Conservation (phyloP, 2,329 filamentous ascomycete genomes). For the Calonectria multiphialidica region DNA sequence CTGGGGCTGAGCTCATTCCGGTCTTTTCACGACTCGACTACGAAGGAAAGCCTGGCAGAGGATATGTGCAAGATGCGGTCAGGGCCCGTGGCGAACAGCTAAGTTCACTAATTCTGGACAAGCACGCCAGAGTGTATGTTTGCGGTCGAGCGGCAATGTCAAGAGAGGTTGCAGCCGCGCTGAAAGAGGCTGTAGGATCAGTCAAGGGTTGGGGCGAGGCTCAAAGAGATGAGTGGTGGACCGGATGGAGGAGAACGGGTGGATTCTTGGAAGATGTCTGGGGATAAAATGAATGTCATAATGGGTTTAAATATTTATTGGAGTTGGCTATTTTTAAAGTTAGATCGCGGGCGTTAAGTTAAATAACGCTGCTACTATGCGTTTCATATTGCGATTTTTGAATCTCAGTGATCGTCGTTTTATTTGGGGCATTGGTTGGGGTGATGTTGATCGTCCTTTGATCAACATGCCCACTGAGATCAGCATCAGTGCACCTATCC, state of each 20-base stretch:
- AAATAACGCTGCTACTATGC: neutral
- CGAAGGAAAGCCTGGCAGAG: slow-evolving; percentile 4
- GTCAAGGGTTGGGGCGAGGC: neutral
- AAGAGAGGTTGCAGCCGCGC: neutral
- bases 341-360: neutral
- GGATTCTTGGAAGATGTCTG: slow-evolving; percentile 12
- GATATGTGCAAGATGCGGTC: slow-evolving; percentile 16
- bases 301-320: neutral
- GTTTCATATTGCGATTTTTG: neutral
- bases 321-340: neutral
- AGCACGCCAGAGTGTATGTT: slow-evolving; percentile 9
- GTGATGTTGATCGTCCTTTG: neutral
- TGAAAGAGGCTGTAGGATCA: neutral
- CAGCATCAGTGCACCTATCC: neutral
- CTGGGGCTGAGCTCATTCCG: slow-evolving; percentile 1
- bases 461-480: neutral
- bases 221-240: slow-evolving; percentile 7
- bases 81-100: neutral
- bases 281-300: neutral
- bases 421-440: neutral
- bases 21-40: slow-evolving; percentile 6
- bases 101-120: neutral
- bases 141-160: slow-evolving; percentile 18
- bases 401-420: neutral
- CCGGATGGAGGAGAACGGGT: neutral